Evolutionary conservation across 2,329 filamentous ascomycete genomes (phyloP), one percentile per base, ranked within the genome.

Genomic region (Colletotrichum orbiculare): DNA sequence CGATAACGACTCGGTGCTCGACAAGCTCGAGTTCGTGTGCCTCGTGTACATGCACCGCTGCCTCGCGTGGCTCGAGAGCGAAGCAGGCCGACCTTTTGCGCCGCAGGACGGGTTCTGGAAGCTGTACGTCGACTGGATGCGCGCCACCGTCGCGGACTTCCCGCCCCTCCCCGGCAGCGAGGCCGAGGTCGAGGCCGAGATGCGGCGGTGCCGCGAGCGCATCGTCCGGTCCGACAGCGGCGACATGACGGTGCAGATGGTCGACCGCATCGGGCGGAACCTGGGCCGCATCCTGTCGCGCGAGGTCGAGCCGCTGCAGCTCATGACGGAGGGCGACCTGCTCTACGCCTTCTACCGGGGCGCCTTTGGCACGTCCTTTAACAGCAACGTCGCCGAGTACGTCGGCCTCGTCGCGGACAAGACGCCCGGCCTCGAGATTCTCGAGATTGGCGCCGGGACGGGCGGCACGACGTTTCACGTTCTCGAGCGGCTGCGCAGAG

Each of bases 261-360:
- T 60, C 6, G 60, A 64, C 2, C 60, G 60, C 8, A 64, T 64
- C 4, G 60, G 60, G 11, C 38, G 54, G n/a, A 69, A 72, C 13
- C 69, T 79, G 7, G 63, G 66, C 2, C 67, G 59, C 7, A 77
- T 81, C 17, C 66, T 80, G 4, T 48, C 67, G 3, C 75, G 74
- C 2, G 71, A 74, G 39, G 66, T 73, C 7, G 74, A 79, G 54
- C 76, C 78, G 0, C 68, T 79, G 0, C 68, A 76, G 35, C 67
- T 80, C 11, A 72, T 80, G n/a, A 79, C 79, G 62, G 73, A 73
- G 41, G 69, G 72, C 1, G 71, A 74, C 17, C 67, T 76, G 2
- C 74, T 80, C 1, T 74, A 75, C 46, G 67, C 68, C 2, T 74
- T 78, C 60, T 80, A 80, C 57, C 54, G 60, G 2, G 60, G 60